phyloP scores from a whole-genome alignment of 192 early-diverging fungal species.

The Kappamyces sp. region DNA sequence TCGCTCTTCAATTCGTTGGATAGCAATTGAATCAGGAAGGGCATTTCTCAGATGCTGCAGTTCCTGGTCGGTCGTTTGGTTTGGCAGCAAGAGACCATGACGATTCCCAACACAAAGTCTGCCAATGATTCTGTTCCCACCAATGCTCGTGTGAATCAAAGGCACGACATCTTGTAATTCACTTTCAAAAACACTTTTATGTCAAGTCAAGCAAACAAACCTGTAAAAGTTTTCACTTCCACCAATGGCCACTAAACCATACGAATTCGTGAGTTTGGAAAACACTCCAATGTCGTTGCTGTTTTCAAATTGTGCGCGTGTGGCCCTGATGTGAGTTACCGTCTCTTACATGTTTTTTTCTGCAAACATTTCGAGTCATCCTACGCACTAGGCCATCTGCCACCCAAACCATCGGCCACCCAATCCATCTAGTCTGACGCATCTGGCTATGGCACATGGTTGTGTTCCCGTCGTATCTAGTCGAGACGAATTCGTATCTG shows the following conservation, averaged over 20 bases:
- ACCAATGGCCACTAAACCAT: conserved; percentile 93
- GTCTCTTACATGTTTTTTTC: no score
- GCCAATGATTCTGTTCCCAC: conserved; percentile 93
- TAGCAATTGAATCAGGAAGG: conserved; percentile 82
- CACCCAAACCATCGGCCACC: no score
- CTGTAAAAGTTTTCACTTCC: conserved; percentile 99
- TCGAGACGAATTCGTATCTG: no score
- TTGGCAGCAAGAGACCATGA: conserved; percentile 89
- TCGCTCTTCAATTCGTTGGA: conserved; percentile 97
- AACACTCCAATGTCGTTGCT: conserved; percentile 99
- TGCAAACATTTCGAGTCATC: no score
- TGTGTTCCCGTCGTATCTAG: no score
- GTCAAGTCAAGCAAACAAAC: conserved; percentile 29
- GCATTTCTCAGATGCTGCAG: conserved; percentile 96
- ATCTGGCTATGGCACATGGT: no score
- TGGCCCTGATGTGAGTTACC: conserved; percentile 6
- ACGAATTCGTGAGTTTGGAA: conserved; percentile 94
- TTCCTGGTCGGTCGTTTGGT: conserved; percentile 91
- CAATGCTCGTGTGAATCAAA: conserved; percentile 94
- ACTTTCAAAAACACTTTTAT: conserved; percentile 80
- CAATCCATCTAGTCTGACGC: no score
- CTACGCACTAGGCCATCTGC: no score
- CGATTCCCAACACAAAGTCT: conserved; percentile 90
- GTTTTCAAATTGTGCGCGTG: conserved; percentile 95
- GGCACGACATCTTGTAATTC: conserved; percentile 94